These are phyloP conservation scores for Porphyrellus sp. DNA, from an alignment of 1,284 basidiomycete genomes.

Conservation along the genomic window DNA sequence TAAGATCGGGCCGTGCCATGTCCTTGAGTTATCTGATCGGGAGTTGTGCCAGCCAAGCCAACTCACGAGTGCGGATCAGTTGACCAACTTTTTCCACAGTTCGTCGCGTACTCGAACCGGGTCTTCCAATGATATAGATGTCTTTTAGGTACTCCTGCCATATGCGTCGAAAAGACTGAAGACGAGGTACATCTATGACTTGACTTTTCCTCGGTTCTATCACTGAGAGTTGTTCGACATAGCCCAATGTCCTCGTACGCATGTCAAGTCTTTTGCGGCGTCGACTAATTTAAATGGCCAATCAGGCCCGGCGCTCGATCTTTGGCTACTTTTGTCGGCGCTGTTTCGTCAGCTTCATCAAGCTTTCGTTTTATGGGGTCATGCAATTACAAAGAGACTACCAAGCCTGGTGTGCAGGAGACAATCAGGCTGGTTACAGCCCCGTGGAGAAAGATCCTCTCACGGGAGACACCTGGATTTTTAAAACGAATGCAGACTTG, in stretches of 20 bases:
- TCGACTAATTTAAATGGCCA: neutral
- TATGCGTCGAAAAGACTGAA: slow-evolving; percentile 53
- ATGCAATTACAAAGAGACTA: slow-evolving; percentile 63
- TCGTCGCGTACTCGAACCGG: slow-evolving; percentile 21
- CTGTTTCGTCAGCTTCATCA: slow-evolving; percentile 67
- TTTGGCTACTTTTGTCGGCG: slow-evolving; percentile 78
- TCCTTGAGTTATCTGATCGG: slow-evolving; percentile 15
- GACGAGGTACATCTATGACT: slow-evolving; percentile 40
- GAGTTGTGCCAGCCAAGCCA: slow-evolving; percentile 41
- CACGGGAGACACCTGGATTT: slow-evolving; percentile 56
- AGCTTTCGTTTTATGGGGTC: slow-evolving; percentile 69
- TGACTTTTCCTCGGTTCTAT: neutral
- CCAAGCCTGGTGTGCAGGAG: slow-evolving; percentile 55
- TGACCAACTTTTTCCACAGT: slow-evolving; percentile 66
- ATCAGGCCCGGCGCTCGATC: slow-evolving; percentile 59
- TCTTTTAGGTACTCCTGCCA: slow-evolving; percentile 44
- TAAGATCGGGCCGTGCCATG: slow-evolving; percentile 28
- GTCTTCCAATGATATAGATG: slow-evolving; percentile 2
- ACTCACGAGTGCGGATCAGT: slow-evolving; percentile 52
- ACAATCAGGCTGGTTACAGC: slow-evolving; percentile 46
- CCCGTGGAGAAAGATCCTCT: slow-evolving; percentile 55
- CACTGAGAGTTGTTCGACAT: slow-evolving; percentile 3
- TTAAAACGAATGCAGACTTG: slow-evolving; percentile 64
- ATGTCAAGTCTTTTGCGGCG: neutral
- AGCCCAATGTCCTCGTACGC: slow-evolving; percentile 34